These are phyloP conservation scores for Mycena chlorophos DNA, from an alignment of 768 basidiomycete species.

Conservation along the genomic window DNA sequence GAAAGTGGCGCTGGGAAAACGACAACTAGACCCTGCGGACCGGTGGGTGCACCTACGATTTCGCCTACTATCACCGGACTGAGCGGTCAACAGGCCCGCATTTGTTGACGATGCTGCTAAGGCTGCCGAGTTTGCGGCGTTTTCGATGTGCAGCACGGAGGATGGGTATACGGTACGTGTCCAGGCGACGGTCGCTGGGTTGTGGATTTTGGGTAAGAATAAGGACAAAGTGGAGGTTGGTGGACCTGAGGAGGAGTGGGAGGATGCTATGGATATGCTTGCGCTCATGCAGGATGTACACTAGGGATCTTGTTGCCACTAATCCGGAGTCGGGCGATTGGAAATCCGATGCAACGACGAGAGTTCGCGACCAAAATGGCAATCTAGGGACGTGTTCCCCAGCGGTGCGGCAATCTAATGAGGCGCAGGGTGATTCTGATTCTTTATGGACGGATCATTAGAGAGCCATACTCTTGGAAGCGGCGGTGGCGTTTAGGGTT, in stretches of 20 bases:
- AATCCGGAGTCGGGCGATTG: no score
- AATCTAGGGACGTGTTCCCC: no score
- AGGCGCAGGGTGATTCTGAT: no score
- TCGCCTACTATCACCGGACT: background rate
- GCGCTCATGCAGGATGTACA: no score
- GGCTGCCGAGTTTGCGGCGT: slow-evolving; percentile 15
- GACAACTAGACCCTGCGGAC: background rate
- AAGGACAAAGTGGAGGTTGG: background rate
- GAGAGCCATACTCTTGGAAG: no score
- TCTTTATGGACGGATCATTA: no score
- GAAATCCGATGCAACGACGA: no score
- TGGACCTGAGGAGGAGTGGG: slow-evolving; percentile 19
- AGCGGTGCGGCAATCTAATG: no score
- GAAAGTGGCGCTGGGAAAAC: background rate
- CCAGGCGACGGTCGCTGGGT: slow-evolving; percentile 11
- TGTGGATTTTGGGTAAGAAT: slow-evolving; percentile 8
- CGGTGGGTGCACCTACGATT: background rate
- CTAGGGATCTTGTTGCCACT: no score
- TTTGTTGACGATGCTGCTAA: slow-evolving; percentile 11
- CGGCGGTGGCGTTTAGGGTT: no score
- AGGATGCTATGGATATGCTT: slow-evolving; percentile 15
- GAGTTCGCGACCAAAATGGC: no score
- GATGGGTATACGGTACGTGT: slow-evolving; percentile 13
- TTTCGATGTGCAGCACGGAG: slow-evolving; percentile 19
- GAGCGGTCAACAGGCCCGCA: background rate